Conservation (phyloP, 23 red algal species). For the Gracilaria vermiculophylla region DNA sequence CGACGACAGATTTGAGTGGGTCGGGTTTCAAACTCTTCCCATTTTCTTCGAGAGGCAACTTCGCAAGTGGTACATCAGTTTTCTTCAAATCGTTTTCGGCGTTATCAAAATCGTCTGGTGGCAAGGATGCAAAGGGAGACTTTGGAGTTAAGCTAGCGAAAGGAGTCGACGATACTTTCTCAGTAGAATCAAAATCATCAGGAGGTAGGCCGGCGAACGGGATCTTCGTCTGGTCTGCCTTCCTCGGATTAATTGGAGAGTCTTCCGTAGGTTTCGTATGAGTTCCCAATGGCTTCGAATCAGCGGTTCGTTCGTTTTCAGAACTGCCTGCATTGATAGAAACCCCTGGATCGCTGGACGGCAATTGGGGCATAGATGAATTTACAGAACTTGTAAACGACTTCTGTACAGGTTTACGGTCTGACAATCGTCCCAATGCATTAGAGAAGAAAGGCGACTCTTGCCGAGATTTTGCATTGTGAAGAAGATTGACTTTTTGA, state of each 20-base stretch:
- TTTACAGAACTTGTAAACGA: not conserved
- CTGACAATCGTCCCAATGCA: not conserved
- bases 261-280: not conserved
- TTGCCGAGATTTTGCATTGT: not conserved
- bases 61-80: not conserved
- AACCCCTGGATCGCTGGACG: not conserved
- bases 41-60: conserved; percentile 26
- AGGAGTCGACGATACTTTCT: not conserved
- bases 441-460: not conserved
- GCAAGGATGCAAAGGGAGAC: conserved; percentile 19
- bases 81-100: not conserved
- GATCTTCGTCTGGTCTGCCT: not conserved
- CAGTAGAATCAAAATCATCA: not conserved
- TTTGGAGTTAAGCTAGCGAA: not conserved
- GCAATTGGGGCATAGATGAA: not conserved
- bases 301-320: not conserved
- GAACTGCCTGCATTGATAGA: not conserved
- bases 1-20: not conserved
- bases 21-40: not conserved
- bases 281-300: not conserved
- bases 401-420: not conserved
- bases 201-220: not conserved
- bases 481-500: not conserved
- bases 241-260: not conserved
- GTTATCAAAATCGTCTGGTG: conserved; percentile 11